Evolutionary conservation across 1,284 basidiomycete genomes (phyloP).

Genomic region (Hypsizygus ulmarius): DNA sequence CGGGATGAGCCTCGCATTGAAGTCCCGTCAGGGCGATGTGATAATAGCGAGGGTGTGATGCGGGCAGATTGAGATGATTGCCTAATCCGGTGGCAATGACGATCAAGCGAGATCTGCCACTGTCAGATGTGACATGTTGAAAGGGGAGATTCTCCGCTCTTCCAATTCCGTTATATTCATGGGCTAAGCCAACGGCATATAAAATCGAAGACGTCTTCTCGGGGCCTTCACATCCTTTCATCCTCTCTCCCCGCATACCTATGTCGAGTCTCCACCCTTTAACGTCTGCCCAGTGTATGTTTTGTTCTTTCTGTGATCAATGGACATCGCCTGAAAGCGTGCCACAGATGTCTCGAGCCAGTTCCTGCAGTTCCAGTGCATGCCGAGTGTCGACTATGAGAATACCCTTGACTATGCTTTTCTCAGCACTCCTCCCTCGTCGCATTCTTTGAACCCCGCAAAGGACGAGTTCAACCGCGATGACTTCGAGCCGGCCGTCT

Average conservation of each 20-base stretch:
- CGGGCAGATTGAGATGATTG: constrained; percentile 7
- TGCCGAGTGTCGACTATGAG: not conserved
- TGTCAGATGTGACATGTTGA: constrained; percentile 20
- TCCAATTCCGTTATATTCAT: constrained; percentile 18
- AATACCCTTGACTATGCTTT: constrained; percentile 1
- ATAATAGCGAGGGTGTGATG: constrained; percentile 28
- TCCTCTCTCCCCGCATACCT: not conserved
- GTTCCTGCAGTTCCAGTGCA: constrained; percentile 10
- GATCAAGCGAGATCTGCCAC: constrained; percentile 11
- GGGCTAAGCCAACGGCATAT: constrained; percentile 16
- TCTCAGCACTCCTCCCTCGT: not conserved
- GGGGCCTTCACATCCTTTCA: not conserved
- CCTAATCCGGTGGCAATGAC: constrained; percentile 13
- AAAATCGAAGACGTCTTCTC: constrained; percentile 12
- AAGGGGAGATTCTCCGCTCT: constrained; percentile 14
- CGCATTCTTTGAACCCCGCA: constrained; percentile 5
- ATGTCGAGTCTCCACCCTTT: constrained; percentile 16
- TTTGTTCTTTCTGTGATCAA: not conserved
- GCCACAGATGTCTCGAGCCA: constrained; percentile 10
- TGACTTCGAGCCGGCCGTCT: constrained; percentile 11
- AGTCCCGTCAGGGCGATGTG: constrained; percentile 18
- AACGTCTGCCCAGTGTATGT: constrained; percentile 10
- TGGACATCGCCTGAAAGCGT: constrained; percentile 1
- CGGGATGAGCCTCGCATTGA: not conserved
- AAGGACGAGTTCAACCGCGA: not conserved